phyloP scores from a whole-genome alignment of 257 asterid species.

The Nicotiana obtusifolia region DNA sequence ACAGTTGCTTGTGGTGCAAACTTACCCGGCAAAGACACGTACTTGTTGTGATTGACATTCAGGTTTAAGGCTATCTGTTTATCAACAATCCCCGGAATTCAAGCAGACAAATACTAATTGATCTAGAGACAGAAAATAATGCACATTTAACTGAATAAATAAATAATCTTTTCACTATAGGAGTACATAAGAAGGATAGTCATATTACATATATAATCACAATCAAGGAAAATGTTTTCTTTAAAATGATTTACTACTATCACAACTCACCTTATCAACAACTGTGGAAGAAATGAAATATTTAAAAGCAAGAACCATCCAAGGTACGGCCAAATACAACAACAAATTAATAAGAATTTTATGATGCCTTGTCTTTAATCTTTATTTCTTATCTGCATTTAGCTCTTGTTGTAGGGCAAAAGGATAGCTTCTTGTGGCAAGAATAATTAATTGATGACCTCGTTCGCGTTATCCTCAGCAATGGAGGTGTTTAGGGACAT shows the following conservation, averaged over 20 bases:
- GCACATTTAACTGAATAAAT: not conserved
- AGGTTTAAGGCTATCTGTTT: not conserved
- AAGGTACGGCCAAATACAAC: not conserved
- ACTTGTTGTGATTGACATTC: not conserved
- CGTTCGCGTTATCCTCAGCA: slow-evolving; percentile 25
- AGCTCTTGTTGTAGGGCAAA: not conserved
- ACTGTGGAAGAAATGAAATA: not conserved
- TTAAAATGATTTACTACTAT: slow-evolving; percentile 19
- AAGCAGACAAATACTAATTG: not conserved
- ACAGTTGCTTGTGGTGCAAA: not conserved
- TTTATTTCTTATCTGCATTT: not conserved
- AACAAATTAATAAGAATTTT: not conserved
- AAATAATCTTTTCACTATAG: too few species aligned
- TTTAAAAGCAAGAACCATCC: not conserved
- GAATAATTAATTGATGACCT: slow-evolving; percentile 22
- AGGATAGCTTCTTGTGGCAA: not conserved
- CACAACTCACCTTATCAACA: not conserved
- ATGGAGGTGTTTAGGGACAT: slow-evolving; percentile 18
- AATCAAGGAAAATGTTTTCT: not conserved
- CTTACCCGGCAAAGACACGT: not conserved
- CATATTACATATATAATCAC: not conserved
- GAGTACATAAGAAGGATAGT: too few species aligned
- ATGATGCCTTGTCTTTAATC: too few species aligned
- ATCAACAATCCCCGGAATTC: not conserved
- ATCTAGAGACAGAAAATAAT: not conserved